Evolutionary conservation across 352 stramenopile genomes (phyloP).

Genomic region (Phytophthora megakarya): DNA sequence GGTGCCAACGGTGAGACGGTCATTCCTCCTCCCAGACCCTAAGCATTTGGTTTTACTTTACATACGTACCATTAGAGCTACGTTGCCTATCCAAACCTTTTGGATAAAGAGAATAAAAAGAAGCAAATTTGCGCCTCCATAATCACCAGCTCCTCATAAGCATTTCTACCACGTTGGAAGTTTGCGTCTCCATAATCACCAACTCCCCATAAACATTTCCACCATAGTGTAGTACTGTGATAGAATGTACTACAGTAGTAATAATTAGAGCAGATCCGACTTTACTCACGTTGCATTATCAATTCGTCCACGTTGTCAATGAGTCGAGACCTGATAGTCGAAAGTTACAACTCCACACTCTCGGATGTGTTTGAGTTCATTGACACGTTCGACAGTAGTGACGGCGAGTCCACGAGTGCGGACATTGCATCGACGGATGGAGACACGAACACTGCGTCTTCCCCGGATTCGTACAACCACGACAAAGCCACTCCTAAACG

Average conservation of each 20-base stretch:
- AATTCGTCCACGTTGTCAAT: background rate
- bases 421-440: background rate
- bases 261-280: background rate
- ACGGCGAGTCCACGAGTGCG: background rate
- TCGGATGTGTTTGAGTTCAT: conserved; percentile 17
- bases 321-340: background rate
- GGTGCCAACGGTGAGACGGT: conserved; percentile 5
- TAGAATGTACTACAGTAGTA: no score
- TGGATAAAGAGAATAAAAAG: background rate
- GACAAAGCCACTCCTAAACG: background rate
- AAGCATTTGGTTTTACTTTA: background rate
- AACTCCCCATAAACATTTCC: conserved; percentile 1
- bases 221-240: no score
- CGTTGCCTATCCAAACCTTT: background rate
- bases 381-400: conserved; percentile 4
- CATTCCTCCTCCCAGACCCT: conserved; percentile 9
- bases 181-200: conserved; percentile 7
- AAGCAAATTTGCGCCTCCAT: background rate
- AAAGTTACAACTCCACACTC: background rate
- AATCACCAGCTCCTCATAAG: conserved; percentile 12
- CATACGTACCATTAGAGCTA: background rate
- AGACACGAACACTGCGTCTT: background rate
- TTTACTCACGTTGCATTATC: background rate
- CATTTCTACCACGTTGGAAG: background rate
- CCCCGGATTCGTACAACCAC: background rate